Evolutionary conservation across 1,139 yeast species (phyloP).

Genomic region (Yamadazyma siamensis): DNA sequence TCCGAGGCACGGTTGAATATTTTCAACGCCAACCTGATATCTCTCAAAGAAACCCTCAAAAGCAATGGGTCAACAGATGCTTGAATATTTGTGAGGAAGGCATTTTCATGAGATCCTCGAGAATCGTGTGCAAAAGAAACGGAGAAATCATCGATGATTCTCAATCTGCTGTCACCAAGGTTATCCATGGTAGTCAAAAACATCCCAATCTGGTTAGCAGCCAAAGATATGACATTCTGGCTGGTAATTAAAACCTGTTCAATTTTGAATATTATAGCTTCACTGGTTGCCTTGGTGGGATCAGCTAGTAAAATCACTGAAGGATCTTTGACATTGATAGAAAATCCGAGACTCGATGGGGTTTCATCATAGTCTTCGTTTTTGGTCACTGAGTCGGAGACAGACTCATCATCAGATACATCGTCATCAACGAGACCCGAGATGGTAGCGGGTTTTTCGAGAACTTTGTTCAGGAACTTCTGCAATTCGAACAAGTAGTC

Average conservation of each 20-base stretch:
- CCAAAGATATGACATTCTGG: constrained; percentile 61
- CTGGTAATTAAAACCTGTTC: constrained; percentile 74
- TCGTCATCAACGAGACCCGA: constrained; percentile 16
- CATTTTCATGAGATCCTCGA: constrained; percentile 57
- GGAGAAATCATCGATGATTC: constrained; percentile 88
- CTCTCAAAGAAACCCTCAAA: constrained; percentile 79
- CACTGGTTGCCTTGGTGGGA: constrained; percentile 64
- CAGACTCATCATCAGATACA: constrained; percentile 11
- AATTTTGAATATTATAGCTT: constrained; percentile 86
- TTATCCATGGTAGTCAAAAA: constrained; percentile 76
- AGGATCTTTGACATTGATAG: constrained; percentile 73
- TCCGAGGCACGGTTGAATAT: constrained; percentile 72
- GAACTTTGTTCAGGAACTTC: constrained; percentile 51
- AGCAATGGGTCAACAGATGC: constrained; percentile 78
- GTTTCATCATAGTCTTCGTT: constrained; percentile 1
- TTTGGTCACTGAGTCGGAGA: constrained; percentile 1
- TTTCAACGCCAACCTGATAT: constrained; percentile 72
- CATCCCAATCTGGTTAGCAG: constrained; percentile 82
- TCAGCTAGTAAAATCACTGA: constrained; percentile 80
- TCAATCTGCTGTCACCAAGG: constrained; percentile 53
- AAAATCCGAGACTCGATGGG: constrained; percentile 39
- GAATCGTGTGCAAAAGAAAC: constrained; percentile 71
- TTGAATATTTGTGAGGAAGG: constrained; percentile 60
- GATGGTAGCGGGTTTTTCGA: constrained; percentile 19
- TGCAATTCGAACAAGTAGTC: constrained; percentile 83